Evolutionary conservation across 345 rosid genomes (phyloP).

Genomic region (Nephelium lappaceum): DNA sequence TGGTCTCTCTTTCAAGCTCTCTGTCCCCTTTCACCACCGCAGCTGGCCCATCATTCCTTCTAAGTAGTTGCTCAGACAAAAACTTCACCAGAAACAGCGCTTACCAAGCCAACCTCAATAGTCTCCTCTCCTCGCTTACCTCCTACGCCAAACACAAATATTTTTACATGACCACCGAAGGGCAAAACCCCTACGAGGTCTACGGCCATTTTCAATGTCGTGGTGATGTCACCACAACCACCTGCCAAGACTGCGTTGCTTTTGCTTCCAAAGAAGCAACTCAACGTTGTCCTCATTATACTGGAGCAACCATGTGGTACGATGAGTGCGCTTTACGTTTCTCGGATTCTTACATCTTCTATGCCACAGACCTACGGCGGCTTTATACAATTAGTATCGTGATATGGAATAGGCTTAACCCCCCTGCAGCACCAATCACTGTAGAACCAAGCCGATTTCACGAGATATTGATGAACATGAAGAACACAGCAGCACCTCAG

Average conservation of each 20-base stretch:
- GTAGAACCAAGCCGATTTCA: constrained; percentile 4
- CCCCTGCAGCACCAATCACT: neutral
- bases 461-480: neutral
- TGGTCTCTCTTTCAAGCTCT: neutral
- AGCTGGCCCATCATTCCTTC: neutral
- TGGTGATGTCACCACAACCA: constrained; percentile 18
- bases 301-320: constrained; percentile 32
- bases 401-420: too few species aligned
- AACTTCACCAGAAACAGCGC: constrained; percentile 40
- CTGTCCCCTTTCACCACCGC: too few species aligned
- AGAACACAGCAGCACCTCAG: neutral
- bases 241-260: constrained; percentile 39
- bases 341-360: too few species aligned
- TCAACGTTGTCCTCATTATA: too few species aligned
- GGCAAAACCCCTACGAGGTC: constrained; percentile 23
- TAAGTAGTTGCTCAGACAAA: neutral
- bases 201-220: constrained; percentile 13
- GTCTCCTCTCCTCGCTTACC: constrained; percentile 36
- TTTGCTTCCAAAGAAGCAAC: constrained; percentile 24
- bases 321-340: too few species aligned
- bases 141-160: constrained; percentile 26
- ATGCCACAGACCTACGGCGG: too few species aligned
- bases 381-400: too few species aligned
- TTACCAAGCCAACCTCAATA: constrained; percentile 42
- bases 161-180: constrained; percentile 44